Evolutionary conservation across 768 basidiomycete genomes (phyloP).

Genomic region (Podaxis sp.): DNA sequence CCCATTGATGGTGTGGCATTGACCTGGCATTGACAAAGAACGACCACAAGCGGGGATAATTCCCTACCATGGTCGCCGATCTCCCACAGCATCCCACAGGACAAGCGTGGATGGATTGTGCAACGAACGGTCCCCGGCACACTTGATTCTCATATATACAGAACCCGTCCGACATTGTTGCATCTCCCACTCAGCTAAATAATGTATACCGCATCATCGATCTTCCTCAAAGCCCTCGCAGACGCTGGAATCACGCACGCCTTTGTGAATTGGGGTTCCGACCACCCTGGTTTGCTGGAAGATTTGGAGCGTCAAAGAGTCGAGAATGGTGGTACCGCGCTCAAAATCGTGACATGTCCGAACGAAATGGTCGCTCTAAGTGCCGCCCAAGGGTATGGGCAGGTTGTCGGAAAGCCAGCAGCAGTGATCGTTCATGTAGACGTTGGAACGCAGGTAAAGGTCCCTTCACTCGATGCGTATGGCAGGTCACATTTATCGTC

Average conservation of each 20-base stretch:
- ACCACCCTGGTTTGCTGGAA: constrained; percentile 72
- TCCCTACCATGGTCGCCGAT: too few species aligned
- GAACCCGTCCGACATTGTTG: too few species aligned
- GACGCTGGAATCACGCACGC: constrained; percentile 64
- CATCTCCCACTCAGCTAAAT: background rate
- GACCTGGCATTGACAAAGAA: too few species aligned
- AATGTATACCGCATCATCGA: constrained; percentile 60
- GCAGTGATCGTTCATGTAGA: constrained; percentile 77
- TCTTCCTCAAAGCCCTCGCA: constrained; percentile 56
- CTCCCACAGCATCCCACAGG: too few species aligned
- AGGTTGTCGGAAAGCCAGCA: constrained; percentile 64
- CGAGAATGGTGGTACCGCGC: constrained; percentile 29
- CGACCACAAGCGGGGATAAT: too few species aligned
- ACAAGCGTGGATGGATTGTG: too few species aligned
- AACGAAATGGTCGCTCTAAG: constrained; percentile 78
- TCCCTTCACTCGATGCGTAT: background rate
- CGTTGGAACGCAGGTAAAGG: constrained; percentile 59
- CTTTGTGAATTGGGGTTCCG: constrained; percentile 78
- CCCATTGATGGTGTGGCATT: too few species aligned
- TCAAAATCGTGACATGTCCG: constrained; percentile 65
- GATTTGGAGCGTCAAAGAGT: constrained; percentile 60
- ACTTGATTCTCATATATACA: too few species aligned
- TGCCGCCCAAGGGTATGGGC: constrained; percentile 71
- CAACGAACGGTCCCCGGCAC: too few species aligned
- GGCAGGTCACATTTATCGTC: constrained; percentile 1